phyloP scores from a whole-genome alignment of 345 rosid species.

The Limnanthes douglasii region DNA sequence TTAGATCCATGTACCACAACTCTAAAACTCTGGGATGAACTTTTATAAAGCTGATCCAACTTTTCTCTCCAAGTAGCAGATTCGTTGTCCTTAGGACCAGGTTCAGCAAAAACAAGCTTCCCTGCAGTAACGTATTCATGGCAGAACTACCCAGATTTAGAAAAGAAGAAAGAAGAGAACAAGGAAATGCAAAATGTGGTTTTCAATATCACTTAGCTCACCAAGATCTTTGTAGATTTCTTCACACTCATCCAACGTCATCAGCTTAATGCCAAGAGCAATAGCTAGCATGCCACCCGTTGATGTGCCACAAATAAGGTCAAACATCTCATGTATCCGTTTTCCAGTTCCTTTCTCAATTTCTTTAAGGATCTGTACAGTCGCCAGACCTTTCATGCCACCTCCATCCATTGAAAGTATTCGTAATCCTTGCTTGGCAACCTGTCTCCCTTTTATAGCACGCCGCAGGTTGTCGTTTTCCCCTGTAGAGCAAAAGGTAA shows the following conservation, averaged over 20 bases:
- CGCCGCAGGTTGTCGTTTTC: constrained; percentile 92
- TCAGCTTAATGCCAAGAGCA: constrained; percentile 89
- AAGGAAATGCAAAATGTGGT: too few relatives aligned
- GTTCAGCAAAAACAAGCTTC: constrained; percentile 95
- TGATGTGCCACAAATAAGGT: constrained; percentile 97
- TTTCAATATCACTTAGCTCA: too few relatives aligned
- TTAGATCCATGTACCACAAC: constrained; percentile 99
- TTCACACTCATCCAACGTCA: constrained; percentile 81
- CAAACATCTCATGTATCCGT: constrained; percentile 89
- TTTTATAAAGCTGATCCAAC: constrained; percentile 91
- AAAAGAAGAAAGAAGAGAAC: constrained; percentile 5
- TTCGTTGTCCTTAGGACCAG: constrained; percentile 90
- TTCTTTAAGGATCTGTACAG: constrained; percentile 94
- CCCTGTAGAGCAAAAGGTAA: constrained; percentile 31
- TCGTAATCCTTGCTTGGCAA: constrained; percentile 85
- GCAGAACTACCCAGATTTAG: constrained; percentile 8
- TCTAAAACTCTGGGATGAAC: constrained; percentile 97
- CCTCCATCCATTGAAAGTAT: constrained; percentile 99
- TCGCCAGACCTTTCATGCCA: constrained; percentile 98
- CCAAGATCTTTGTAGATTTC: constrained; percentile 98
- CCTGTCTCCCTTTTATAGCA: constrained; percentile 77
- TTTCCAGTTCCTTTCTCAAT: constrained; percentile 96
- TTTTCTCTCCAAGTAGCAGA: constrained; percentile 99
- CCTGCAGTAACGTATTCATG: constrained; percentile 54
- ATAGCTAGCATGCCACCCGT: constrained; percentile 99